Base-by-base conservation (phyloP, 805 yeast species). In the Schwanniomyces yamadae region DNA sequence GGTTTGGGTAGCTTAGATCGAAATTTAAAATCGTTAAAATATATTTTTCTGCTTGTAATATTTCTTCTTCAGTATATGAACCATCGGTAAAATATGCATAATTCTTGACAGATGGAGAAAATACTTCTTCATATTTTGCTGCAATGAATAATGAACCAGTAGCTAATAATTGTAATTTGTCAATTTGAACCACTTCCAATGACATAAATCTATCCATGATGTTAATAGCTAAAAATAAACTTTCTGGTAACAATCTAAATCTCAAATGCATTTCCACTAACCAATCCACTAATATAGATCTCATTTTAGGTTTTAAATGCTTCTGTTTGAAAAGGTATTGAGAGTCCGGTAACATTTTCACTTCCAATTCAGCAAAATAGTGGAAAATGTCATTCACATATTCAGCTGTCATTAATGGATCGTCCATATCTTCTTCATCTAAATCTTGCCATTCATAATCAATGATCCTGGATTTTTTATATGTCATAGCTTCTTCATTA, bases 231-330 rank as follows among this genome's bases (percentile, higher is more conserved):
- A 89, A 66, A 52, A 78, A 85, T 39, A 90, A 72, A 6, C 95
- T 86, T 61, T 89, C 96, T 1, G 95, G 95, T 28, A 84, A 70
- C 44, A 90, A 72, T 46, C 90, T 75, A 61, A 89, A 89, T 56
- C 86, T 75, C 47, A 80, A 69, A 64, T 88, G 96, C 57, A 89
- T 90, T 55, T 87, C 95, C 8, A 87, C 87, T 47, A 89, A 70
- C 97, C 97, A 89, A 62, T 90, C 96, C n/a, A 89, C 87, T 40
- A 89, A 66, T 34, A 89, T 84, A 6, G 88, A 81, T 47, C 97
- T 75, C 84, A 85, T 84, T 42, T 79, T 77, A 38, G 96, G 95
- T 50, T 83, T 78, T 48, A 87, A 61, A 41, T 79, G 78, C 33
- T 75, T 72, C 56, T 82, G 85, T 59, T 78, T 72, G 42, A 64